Percentiles rank a stretch among this genome's conserved stretches.
phyloP scores from a whole-genome alignment of 225 moss, liverwort and hornwort genomes.

The Pseudisothecium myosuroides region DNA sequence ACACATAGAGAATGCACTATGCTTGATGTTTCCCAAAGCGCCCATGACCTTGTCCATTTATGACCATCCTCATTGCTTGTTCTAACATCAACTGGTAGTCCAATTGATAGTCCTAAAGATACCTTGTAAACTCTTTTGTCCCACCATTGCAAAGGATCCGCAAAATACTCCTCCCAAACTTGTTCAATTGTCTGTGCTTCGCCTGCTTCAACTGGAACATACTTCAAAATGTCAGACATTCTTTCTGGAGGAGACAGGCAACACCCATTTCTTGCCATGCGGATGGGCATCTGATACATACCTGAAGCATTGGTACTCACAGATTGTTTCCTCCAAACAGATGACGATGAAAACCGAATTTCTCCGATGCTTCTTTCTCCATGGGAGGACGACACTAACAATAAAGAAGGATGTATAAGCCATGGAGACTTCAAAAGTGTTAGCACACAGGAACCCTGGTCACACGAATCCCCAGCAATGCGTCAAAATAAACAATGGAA shows the following conservation, averaged over 20 bases:
- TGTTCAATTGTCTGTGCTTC: not conserved
- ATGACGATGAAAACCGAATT: not conserved
- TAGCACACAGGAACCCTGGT: not conserved
- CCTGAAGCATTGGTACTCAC: not conserved
- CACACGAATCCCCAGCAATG: not conserved
- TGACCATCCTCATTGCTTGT: not conserved
- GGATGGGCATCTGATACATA: not conserved
- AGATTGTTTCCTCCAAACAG: not conserved
- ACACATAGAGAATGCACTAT: not conserved
- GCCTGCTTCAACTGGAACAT: not conserved
- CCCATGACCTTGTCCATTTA: not conserved
- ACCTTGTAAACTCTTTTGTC: not conserved
- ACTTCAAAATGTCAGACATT: not conserved
- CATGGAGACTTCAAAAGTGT: not conserved
- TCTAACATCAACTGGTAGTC: not conserved
- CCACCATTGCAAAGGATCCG: not conserved
- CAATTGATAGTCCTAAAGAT: not conserved
- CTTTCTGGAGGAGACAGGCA: not conserved
- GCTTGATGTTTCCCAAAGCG: not conserved
- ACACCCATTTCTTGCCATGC: not conserved
- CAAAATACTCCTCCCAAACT: not conserved
- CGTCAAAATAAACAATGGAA: not conserved
- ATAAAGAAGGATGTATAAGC: not conserved
- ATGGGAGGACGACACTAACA: not conserved
- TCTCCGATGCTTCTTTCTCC: not conserved